Evolutionary conservation across 2,329 filamentous ascomycete genomes (phyloP), one percentile per base, ranked within the genome.

Genomic region (Nothophaeocryptopus gaeumannii): DNA sequence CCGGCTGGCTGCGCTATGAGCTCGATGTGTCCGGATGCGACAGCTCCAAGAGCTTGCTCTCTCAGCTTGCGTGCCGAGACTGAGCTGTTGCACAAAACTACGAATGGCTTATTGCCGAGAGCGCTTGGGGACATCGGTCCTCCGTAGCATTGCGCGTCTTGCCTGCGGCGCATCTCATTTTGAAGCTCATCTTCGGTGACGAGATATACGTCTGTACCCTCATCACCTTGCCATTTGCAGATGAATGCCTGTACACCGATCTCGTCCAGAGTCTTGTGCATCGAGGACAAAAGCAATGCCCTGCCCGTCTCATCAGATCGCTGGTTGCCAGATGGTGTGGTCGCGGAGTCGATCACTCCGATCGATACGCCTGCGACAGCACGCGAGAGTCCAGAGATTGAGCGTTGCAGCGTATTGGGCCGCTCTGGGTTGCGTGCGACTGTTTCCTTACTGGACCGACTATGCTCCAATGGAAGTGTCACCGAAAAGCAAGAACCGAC

Each of bases 1-100:
- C 58, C 59, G 30, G 54, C 56, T 14, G 61, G 61, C 38, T 63
- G 61, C 5, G 60, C 53, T 5, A 62, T 58, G 34, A 59, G 56
- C 39, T 62, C 59, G 32, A 62, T 50, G 11, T 54, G 50, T n/a
- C 54, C 46, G 12, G 50, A 53, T 1, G 53, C 55, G n/a, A 58
- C 52, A 16, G 47, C 45, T 26, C 55, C 51, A 3, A 61, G 47
- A 5, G 56, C 56, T 10, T 50, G 45, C 11, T 52, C 55, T 34
- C 57, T 37, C 11, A 63, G 42, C 8, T 55, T 51, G 5, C 61
- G 45, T 13, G 55, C 57, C 10, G 60, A 62, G 5, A 62, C 46
- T 7, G 57, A 55, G 45, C 55, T 62, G 16, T 60, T 53, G 39
- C 61, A 63, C 16, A 63, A 37, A 4, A 63, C 53, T 12, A 63